Evolutionary conservation across 805 yeast genomes (phyloP).

Genomic region (Hanseniaspora vineae): DNA sequence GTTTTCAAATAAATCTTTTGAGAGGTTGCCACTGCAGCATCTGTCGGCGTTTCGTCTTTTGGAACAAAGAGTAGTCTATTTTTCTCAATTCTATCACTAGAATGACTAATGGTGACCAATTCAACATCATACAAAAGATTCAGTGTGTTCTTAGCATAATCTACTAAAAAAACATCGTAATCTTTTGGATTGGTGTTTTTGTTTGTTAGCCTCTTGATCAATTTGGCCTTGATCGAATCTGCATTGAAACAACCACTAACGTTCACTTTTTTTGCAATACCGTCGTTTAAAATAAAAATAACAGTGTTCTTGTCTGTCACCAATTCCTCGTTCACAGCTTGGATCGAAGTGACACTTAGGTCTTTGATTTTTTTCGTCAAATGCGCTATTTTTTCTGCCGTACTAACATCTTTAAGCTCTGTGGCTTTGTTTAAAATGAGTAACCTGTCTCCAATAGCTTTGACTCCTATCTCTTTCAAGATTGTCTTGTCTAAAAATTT

Average conservation of each 20-base stretch:
- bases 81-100: slow-evolving; percentile 57
- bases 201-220: slow-evolving; percentile 38
- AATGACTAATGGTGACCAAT: slow-evolving; percentile 69
- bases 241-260: slow-evolving; percentile 74
- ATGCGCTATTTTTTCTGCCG: slow-evolving; percentile 10
- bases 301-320: slow-evolving; percentile 32
- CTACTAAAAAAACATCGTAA: slow-evolving; percentile 55
- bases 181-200: slow-evolving; percentile 12
- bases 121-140: slow-evolving; percentile 61
- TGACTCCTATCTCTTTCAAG: slow-evolving; percentile 58
- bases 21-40: slow-evolving; percentile 44
- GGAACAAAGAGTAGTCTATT: slow-evolving; percentile 58
- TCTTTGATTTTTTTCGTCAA: slow-evolving; percentile 14
- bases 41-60: slow-evolving; percentile 48
- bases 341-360: slow-evolving; percentile 5
- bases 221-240: slow-evolving; percentile 58
- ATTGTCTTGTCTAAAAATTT: slow-evolving; percentile 41
- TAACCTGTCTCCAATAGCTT: slow-evolving; percentile 75
- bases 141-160: slow-evolving; percentile 26
- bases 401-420: slow-evolving; percentile 9
- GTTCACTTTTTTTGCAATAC: slow-evolving; percentile 52
- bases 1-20: slow-evolving; percentile 28
- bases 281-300: slow-evolving; percentile 65
- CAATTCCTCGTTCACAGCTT: slow-evolving; percentile 16
- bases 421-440: slow-evolving; percentile 44